A percentile compares a stretch with the other conserved stretches of the same genome.
These are phyloP conservation scores for Trypanosoma mega DNA, from an alignment of 208 protist species.

Conservation along the genomic window DNA sequence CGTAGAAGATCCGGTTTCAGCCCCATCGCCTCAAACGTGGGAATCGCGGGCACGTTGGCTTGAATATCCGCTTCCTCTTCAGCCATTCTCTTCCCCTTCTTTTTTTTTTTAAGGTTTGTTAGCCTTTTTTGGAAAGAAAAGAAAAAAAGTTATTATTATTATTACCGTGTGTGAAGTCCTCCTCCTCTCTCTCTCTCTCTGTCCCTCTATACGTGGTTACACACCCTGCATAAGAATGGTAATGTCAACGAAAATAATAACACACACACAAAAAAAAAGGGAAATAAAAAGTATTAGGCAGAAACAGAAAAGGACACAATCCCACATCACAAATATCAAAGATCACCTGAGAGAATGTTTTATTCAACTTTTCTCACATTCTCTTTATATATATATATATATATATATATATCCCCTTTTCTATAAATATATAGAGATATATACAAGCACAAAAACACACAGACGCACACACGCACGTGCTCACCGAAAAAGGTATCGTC, in stretches of 20 bases:
- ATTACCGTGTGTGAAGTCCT: neutral
- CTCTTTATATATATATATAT: no score
- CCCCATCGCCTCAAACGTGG: conserved; percentile 89
- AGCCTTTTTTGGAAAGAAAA: neutral
- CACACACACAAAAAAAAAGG: conserved; percentile 6
- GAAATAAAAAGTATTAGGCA: neutral
- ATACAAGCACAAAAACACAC: no score
- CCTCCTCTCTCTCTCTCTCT: conserved; percentile 17
- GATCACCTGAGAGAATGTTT: neutral
- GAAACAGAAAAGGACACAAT: conserved; percentile 9
- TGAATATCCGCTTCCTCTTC: conserved; percentile 65
- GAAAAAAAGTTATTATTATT: conserved; percentile 9
- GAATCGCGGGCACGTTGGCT: conserved; percentile 82
- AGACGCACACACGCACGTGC: neutral
- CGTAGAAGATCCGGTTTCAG: conserved; percentile 84
- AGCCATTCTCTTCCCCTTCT: conserved; percentile 4
- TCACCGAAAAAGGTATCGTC: neutral
- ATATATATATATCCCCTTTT: no score
- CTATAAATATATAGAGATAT: no score
- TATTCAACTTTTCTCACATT: no score
- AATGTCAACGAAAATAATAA: conserved; percentile 19
- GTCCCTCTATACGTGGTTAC: conserved; percentile 1
- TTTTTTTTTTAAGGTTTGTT: conserved; percentile 3
- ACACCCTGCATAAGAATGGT: conserved; percentile 4
- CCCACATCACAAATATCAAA: neutral